phyloP scores from a whole-genome alignment of 1,139 yeast species.

The Saccharomyces hybrid region DNA sequence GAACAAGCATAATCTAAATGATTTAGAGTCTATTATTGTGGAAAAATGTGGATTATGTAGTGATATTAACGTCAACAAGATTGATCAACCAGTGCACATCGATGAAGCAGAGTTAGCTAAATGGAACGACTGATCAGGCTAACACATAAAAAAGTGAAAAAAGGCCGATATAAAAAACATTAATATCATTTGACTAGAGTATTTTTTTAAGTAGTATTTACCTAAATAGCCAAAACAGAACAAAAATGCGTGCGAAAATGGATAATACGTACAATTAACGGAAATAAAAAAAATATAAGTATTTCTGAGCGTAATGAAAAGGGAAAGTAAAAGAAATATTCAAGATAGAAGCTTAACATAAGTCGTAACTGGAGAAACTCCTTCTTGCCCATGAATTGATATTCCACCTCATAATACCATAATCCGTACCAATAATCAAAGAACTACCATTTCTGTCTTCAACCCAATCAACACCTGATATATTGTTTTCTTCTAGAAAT shows the following conservation, averaged over 20 bases:
- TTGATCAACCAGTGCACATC: constrained; percentile 47
- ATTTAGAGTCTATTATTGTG: constrained; percentile 51
- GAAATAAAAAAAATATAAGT: not conserved
- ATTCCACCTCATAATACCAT: constrained; percentile 44
- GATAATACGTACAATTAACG: not conserved
- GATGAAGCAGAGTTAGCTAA: constrained; percentile 18
- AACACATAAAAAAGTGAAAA: not conserved
- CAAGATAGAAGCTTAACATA: constrained; percentile 15
- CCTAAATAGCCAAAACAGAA: not conserved
- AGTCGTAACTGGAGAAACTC: constrained; percentile 38
- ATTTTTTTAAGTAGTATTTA: not conserved
- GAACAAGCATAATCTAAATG: constrained; percentile 26
- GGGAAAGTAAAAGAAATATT: too few relatives aligned
- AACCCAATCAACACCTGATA: constrained; percentile 43
- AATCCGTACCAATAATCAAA: constrained; percentile 40
- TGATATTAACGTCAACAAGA: constrained; percentile 58
- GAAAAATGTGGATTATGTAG: constrained; percentile 76
- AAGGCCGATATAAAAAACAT: not conserved
- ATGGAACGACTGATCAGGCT: constrained; percentile 13
- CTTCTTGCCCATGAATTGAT: constrained; percentile 46
- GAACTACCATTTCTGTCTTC: constrained; percentile 36
- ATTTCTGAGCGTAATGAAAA: too few relatives aligned
- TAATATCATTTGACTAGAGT: not conserved
- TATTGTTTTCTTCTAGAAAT: constrained; percentile 34
- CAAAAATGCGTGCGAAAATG: not conserved